These are phyloP conservation scores for Mucor mucedo DNA, from an alignment of 371 early-diverging fungal genomes.

Conservation along the genomic window DNA sequence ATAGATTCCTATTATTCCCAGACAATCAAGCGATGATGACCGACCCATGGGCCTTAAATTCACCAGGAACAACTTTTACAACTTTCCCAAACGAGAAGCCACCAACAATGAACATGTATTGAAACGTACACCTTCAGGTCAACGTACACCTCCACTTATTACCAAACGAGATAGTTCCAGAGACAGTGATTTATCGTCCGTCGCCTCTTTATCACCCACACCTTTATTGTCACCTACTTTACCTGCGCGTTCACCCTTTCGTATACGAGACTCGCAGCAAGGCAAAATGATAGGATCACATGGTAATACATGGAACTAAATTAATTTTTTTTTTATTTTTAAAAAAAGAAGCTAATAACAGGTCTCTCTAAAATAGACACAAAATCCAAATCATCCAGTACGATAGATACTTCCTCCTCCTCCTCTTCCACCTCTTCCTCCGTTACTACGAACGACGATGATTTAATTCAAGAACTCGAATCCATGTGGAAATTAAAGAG, in stretches of 20 bases:
- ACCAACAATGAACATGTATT: not conserved
- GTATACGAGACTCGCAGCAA: conserved; percentile 45
- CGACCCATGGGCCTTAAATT: conserved; percentile 33
- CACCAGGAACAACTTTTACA: conserved; percentile 28
- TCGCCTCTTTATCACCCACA: conserved; percentile 5
- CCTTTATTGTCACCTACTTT: conserved; percentile 36
- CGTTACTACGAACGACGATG: conserved; percentile 27
- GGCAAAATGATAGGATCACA: conserved; percentile 17
- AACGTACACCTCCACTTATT: conserved; percentile 6
- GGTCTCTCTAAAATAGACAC: not conserved
- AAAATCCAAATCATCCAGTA: conserved; percentile 11
- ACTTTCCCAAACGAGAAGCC: conserved; percentile 21
- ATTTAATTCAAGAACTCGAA: conserved; percentile 36
- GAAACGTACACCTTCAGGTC: conserved; percentile 4
- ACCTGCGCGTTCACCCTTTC: conserved; percentile 50
- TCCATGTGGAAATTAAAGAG: conserved; percentile 40
- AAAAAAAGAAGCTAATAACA: not conserved
- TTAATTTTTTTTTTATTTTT: not conserved
- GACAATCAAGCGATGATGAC: conserved; percentile 29
- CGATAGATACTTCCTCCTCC: conserved; percentile 17
- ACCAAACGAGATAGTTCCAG: conserved; percentile 8
- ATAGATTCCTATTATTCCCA: conserved; percentile 31
- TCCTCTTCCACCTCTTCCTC: conserved; percentile 24
- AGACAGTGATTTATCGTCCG: conserved; percentile 5
- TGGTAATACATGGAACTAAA: conserved; percentile 22